Evolutionary conservation across 2,329 filamentous ascomycete genomes (phyloP), one percentile per base, ranked within the genome.

Genomic region (Scleromitrula shiraiana): DNA sequence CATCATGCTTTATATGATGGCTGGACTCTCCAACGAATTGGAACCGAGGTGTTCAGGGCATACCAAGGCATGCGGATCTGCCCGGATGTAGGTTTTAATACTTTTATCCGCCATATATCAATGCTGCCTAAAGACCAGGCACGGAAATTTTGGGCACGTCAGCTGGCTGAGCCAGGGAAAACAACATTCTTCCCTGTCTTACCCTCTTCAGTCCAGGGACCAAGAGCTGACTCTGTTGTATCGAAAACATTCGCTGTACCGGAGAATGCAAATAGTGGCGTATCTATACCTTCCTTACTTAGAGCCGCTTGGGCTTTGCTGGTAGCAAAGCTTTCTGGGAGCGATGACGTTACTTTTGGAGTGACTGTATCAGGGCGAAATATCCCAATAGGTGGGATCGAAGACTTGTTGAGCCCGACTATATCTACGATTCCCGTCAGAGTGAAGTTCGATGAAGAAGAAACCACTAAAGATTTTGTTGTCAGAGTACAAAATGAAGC

Each of bases 1-100:
- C 75, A 78, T 51, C 75, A 78, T 53, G 72, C 70, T 5, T 57
- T 78, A 0, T 78, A 78, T 50, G 75, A 79, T 41, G 75, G 74
- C n/a, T 77, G 74, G 74, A 70, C 68, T 1, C 49, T 62, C 30
- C 7, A 15, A 15, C n/a, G 17, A 15, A 33, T 33, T n/a, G 30
- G 30, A 33, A 14, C 14, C 9, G 30, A 33, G 17, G 9, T 33
- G 14, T 15, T 15, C 14, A 33, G 17, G 30, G 30, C 30, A n/a
- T n/a, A n/a, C 30, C 30, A 14, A 15, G n/a, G 17, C 30, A 14
- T 15, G 14, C n/a, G 30, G 17, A n/a, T n/a, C n/a, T n/a, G n/a
- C n/a, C n/a, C n/a, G n/a, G n/a, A n/a, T n/a, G n/a, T n/a, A n/a
- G n/a, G n/a, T n/a, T n/a, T n/a, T n/a, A n/a, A n/a, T n/a, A n/a